Conservation (phyloP, 192 early-diverging fungal species). For the Helicostylum pulchrum region DNA sequence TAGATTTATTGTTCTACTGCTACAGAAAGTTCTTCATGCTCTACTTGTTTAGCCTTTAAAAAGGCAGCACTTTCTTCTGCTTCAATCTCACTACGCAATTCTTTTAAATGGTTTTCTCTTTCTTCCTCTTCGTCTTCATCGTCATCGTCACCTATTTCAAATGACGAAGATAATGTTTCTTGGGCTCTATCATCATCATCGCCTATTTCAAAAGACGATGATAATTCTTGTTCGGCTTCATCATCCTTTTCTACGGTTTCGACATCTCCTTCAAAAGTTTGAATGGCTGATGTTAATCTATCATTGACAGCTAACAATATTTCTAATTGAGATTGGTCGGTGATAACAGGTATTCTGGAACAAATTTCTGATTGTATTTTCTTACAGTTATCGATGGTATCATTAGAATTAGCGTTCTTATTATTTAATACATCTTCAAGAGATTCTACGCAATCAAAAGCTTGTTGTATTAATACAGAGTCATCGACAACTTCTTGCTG, state of each 20-base stretch:
- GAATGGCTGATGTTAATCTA: conserved; percentile 13
- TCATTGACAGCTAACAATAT: conserved; percentile 26
- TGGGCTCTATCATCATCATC: conserved; percentile 10
- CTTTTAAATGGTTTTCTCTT: conserved; percentile 11
- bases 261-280: not conserved
- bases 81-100: conserved; percentile 28
- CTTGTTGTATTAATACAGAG: conserved; percentile 5
- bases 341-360: conserved; percentile 15
- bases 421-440: not conserved
- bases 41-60: conserved; percentile 23
- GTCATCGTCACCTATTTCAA: conserved; percentile 34
- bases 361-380: conserved; percentile 15
- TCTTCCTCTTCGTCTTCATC: conserved; percentile 28
- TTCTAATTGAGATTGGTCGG: conserved; percentile 15
- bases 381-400: conserved; percentile 6
- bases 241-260: not conserved
- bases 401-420: not conserved
- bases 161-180: conserved; percentile 7
- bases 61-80: conserved; percentile 32
- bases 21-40: not conserved
- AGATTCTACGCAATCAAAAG: conserved; percentile 5
- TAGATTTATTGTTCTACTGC: not conserved
- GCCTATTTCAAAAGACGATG: conserved; percentile 28
- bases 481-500: not conserved
- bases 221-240: not conserved